A percentile compares a stretch with the other conserved stretches of the same genome.
Evolutionary conservation across 1,139 yeast species (phyloP).

Genomic region (Yamadazyma oceani): DNA sequence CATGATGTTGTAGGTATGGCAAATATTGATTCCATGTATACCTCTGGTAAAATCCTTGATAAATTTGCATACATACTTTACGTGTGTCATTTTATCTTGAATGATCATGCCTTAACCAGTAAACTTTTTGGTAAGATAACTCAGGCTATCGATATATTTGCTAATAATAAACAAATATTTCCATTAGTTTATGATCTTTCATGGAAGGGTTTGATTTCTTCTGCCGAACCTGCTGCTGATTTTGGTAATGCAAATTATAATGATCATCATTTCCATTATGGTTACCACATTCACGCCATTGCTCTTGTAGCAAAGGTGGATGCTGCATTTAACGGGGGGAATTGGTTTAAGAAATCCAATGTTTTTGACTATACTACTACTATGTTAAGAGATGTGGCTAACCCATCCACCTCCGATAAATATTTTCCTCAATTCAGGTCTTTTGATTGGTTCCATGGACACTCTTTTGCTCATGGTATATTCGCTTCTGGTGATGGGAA

Average conservation of each 20-base stretch:
- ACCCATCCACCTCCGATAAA: constrained; percentile 33
- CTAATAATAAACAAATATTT: constrained; percentile 53
- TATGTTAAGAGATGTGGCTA: constrained; percentile 43
- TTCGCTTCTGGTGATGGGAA: constrained; percentile 48
- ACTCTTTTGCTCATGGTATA: constrained; percentile 48
- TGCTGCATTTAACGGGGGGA: constrained; percentile 18
- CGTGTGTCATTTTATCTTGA: constrained; percentile 56
- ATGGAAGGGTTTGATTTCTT: constrained; percentile 75
- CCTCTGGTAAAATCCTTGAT: constrained; percentile 71
- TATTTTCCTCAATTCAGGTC: constrained; percentile 42
- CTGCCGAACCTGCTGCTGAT: constrained; percentile 66
- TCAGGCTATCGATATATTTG: constrained; percentile 59
- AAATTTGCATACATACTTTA: constrained; percentile 74
- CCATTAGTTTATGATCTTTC: constrained; percentile 66
- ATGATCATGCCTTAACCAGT: constrained; percentile 46
- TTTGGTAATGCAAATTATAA: constrained; percentile 78
- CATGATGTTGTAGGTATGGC: constrained; percentile 60
- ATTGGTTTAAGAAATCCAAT: constrained; percentile 32
- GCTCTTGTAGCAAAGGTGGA: constrained; percentile 64
- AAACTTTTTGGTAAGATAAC: constrained; percentile 52
- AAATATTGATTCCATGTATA: constrained; percentile 70
- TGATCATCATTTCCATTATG: constrained; percentile 83
- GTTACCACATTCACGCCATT: constrained; percentile 73
- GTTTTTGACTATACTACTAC: constrained; percentile 34
- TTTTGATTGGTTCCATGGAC: constrained; percentile 50